Base-by-base conservation (phyloP, 768 basidiomycete species). In the Omphalotus guepiniiformis region DNA sequence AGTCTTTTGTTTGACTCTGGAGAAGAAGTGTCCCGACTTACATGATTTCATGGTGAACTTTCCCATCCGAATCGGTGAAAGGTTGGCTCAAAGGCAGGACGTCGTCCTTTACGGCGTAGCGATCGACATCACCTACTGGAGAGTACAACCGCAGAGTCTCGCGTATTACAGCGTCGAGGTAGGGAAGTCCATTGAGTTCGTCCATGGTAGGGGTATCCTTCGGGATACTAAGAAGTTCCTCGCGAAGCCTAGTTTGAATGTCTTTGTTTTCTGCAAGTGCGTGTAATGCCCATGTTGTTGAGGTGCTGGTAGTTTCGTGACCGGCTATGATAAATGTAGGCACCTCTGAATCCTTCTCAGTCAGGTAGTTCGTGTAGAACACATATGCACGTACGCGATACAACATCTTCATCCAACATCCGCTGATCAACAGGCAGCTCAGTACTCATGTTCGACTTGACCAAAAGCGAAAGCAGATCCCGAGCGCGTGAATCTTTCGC, bases 361-460 rank as follows among this genome's bases (percentile, higher is more conserved):
- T 22, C 18, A 37, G n/a, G n/a, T 15, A 4, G 2, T 2, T 6
- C 12, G 9, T 21, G 13, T 12, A 21, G 16, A 34, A 26, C 25
- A 18, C 12, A 5, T 13, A 19, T 16, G 12, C 3, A 22, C 37
- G n/a, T 42, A 83, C 74, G 74, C 47, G 71, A 63, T 2, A 83
- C 49, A 13, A 88, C 79, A 50, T 87, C 85, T 23, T 72, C 71
- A 47, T 88, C 85, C 0, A 73, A 72, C 64, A 88, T 64, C 29
- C 66, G 66, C 57, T 83, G 81, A 38, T 75, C 74, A n/a, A 71
- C 72, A 0, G 76, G 74, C 3, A 82, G 53, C 56, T 87, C 80
- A 1, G 72, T 75, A 0, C 80, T 74, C 65, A 82, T 74, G 57
- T 87, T 88, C 3, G 84, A 83, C 48, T 72, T 71, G 35, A 86